A percentile compares a stretch with the other conserved stretches of the same genome.
Evolutionary conservation across 306 rosid genomes (phyloP).

Genomic region (Lagenaria siceraria): DNA sequence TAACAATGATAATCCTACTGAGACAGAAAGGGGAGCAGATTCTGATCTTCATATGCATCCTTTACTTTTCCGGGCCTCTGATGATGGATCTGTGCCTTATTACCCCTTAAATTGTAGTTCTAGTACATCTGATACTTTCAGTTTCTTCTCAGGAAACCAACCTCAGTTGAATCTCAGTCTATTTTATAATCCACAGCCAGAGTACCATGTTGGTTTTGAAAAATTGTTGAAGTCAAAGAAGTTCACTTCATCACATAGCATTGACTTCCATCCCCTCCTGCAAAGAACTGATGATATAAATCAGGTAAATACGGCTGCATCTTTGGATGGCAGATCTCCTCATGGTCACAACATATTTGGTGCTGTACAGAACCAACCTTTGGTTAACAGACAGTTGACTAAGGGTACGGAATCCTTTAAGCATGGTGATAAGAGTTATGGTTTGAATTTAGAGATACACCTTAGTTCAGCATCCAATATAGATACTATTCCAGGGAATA

Average conservation of each 20-base stretch:
- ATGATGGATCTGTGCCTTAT: conserved; percentile 43
- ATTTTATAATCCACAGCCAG: conserved; percentile 53
- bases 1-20: conserved; percentile 28
- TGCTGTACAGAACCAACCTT: conserved; percentile 24
- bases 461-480: conserved; percentile 47
- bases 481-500: conserved; percentile 27
- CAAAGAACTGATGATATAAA: conserved; percentile 46
- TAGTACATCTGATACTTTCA: conserved; percentile 39
- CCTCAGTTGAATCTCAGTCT: conserved; percentile 68
- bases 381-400: conserved; percentile 16
- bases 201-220: conserved; percentile 32
- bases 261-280: conserved; percentile 94
- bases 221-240: conserved; percentile 37
- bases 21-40: conserved; percentile 32
- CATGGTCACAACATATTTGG: conserved; percentile 23
- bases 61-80: conserved; percentile 67
- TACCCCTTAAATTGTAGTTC: conserved; percentile 44
- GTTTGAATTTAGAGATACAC: conserved; percentile 79
- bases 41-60: conserved; percentile 90
- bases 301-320: background rate
- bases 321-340: conserved; percentile 13
- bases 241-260: conserved; percentile 35
- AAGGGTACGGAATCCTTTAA: conserved; percentile 17
- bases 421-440: conserved; percentile 35
- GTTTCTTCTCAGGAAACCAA: conserved; percentile 55